Evolutionary conservation across 2,329 filamentous ascomycete genomes (phyloP), one percentile per base, ranked within the genome.

Genomic region (Cercospora sesami): DNA sequence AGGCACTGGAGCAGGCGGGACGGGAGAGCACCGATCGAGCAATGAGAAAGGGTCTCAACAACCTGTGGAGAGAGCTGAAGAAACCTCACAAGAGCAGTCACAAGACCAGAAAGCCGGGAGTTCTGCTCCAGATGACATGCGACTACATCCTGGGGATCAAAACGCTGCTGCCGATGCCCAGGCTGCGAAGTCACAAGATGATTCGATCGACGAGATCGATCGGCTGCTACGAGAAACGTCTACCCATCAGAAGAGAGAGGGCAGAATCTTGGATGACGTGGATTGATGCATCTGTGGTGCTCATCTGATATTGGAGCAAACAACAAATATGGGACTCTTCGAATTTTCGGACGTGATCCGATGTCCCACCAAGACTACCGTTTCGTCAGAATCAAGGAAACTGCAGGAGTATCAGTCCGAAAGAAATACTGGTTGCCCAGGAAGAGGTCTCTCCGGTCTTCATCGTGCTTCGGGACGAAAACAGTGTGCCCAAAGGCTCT

Each of bases 121-220:
- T 26, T 60, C 63, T 21, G 58, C 51, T 18, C 66, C 66, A 48
- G 2, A 45, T 12, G 51, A 21, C 5, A 71, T 70, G 67, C 70
- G 71, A 42, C n/a, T 73, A 2, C 71, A 73, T 59, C 68, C 68
- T 57, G 70, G 70, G 9, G 69, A 73, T 42, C 71, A 72, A 28
- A 61, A 60, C 10, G 71, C 71, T 14, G 62, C 63, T 10, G 71
- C 69, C 2, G 48, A 65, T 53, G 28, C 33, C 18, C 26, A 58
- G 18, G 26, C 10, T 6, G 26, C 23, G 30, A 31, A 31, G 9
- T 2, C 26, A 5, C 33, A 26, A 21, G 53, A 67, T 12, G 67
- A 69, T 42, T 39, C 28, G 2, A 63, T 68, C 16, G 68, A 67
- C 28, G 69, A 73, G 53, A 73, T 73, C 26, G 68, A 70, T 62